Conservation (phyloP, 352 stramenopile species). For the Phytophthora kernoviae region DNA sequence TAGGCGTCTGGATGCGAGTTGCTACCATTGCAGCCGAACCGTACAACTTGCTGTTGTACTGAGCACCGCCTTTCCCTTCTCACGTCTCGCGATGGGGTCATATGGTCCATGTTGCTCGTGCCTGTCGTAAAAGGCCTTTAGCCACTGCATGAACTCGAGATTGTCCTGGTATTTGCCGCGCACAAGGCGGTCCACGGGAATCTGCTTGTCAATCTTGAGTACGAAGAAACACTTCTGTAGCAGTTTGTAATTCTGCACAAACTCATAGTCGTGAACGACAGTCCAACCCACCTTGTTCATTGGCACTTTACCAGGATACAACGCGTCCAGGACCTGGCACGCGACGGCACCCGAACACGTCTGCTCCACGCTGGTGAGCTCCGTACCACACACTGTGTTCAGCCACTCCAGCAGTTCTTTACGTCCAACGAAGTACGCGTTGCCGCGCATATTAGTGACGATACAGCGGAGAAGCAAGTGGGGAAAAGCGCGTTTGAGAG, state of each 20-base stretch:
- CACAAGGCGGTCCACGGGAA: constrained; percentile 45
- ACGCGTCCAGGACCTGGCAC: constrained; percentile 95
- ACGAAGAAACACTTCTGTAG: neutral
- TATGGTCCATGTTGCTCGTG: constrained; percentile 66
- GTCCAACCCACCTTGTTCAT: constrained; percentile 97
- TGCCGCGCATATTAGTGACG: neutral
- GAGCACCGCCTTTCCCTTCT: constrained; percentile 90
- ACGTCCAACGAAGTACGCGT: constrained; percentile 93
- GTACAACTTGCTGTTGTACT: constrained; percentile 60
- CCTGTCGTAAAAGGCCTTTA: constrained; percentile 87
- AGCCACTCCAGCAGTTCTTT: constrained; percentile 98
- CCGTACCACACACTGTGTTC: constrained; percentile 92
- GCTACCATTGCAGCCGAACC: neutral
- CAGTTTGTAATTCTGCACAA: neutral
- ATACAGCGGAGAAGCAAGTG: too few species aligned
- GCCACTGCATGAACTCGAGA: constrained; percentile 99
- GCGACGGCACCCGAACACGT: constrained; percentile 93
- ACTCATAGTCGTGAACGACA: constrained; percentile 96
- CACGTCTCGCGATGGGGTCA: constrained; percentile 89
- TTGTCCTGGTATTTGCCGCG: constrained; percentile 99
- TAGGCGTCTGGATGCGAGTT: constrained; percentile 3
- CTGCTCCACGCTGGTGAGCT: constrained; percentile 96
- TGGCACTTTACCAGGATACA: constrained; percentile 92
- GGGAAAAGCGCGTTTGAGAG: too few species aligned
- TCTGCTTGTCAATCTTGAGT: constrained; percentile 1